Base-by-base conservation (phyloP, 1,139 yeast genomes). In the Pneumocystis oryctolagi region DNA sequence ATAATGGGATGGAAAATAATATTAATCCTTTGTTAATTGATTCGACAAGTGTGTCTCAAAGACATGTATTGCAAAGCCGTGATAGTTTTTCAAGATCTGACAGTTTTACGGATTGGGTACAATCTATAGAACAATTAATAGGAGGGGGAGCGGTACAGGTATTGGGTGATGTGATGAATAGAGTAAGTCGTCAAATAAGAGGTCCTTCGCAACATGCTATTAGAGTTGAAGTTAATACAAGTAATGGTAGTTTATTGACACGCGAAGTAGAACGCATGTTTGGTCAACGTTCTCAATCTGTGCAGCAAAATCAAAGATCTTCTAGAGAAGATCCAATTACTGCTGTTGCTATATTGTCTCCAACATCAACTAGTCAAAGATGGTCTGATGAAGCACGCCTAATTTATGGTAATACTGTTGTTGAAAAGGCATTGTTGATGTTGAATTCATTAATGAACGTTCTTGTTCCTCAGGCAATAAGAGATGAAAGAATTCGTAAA, bases 331-430 rank as follows among this genome's bases (percentile, higher is more conserved):
- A 69, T 62, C 67, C 68, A 2, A 62, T 69, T 55, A 59, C 66
- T 18, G 61, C 64, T n/a, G 62, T 69, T 30, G 67, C 62, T 9
- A 63, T 65, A 34, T 62, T 73, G 16, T 67, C 65, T 14, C 75
- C 86, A 59, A 80, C 81, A 66, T 80, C 88, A 0, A 83, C 90
- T 0, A 70, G 75, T 14, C 85, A 85, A 64, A 78, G 96, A 68
- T 89, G 95, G 95, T 74, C 74, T 57, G 89, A 86, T 61, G 77
- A 81, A 9, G 75, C 80, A 62, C 75, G 77, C 53, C 74, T 82
- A 73, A 80, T 81, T 67, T 79, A 78, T 67, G 79, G 78, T 18
- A 76, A 76, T 42, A 74, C 74, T 18, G 74, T 74, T 58, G 78
- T 78, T 34, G 76, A 74, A 16, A 73, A 76, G 61, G 73, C 79